phyloP scores from a whole-genome alignment of 148 eudicot genomes.

The Fallopia convolvulus region DNA sequence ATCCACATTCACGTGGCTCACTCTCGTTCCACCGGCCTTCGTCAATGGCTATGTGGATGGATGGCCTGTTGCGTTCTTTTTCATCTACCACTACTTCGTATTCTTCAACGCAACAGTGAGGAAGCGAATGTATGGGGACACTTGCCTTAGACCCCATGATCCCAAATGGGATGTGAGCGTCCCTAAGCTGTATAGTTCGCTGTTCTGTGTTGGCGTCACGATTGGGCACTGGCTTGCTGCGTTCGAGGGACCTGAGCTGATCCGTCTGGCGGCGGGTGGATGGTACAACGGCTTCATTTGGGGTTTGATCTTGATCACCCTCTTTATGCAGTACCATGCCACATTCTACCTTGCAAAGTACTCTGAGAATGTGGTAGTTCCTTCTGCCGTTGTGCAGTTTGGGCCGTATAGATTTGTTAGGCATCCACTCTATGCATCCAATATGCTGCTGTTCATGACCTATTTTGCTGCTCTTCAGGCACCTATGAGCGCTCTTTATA shows the following conservation, averaged over 20 bases:
- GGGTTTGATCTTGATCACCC: conserved; percentile 50
- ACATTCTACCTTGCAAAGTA: conserved; percentile 71
- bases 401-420: conserved; percentile 85
- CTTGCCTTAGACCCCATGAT: conserved; percentile 52
- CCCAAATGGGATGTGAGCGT: conserved; percentile 65
- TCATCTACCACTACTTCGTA: conserved; percentile 78
- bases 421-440: conserved; percentile 89
- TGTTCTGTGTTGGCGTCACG: conserved; percentile 51
- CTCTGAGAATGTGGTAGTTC: conserved; percentile 77
- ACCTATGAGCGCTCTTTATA: conserved; percentile 55
- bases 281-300: conserved; percentile 62
- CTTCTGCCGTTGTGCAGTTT: conserved; percentile 71
- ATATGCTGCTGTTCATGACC: conserved; percentile 58
- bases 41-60: conserved; percentile 89
- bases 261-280: conserved; percentile 58
- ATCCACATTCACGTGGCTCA: conserved; percentile 70
- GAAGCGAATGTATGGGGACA: conserved; percentile 69
- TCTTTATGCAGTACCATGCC: conserved; percentile 67
- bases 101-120: conserved; percentile 68
- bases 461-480: conserved; percentile 69
- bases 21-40: conserved; percentile 76
- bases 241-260: conserved; percentile 76
- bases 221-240: conserved; percentile 85
- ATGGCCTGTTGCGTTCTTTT: conserved; percentile 82
- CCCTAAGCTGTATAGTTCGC: conserved; percentile 34